A percentile compares a stretch with the other conserved stretches of the same genome.
Conservation (phyloP, 192 early-diverging fungal genomes). For the Thoreauomyces humboldtii region DNA sequence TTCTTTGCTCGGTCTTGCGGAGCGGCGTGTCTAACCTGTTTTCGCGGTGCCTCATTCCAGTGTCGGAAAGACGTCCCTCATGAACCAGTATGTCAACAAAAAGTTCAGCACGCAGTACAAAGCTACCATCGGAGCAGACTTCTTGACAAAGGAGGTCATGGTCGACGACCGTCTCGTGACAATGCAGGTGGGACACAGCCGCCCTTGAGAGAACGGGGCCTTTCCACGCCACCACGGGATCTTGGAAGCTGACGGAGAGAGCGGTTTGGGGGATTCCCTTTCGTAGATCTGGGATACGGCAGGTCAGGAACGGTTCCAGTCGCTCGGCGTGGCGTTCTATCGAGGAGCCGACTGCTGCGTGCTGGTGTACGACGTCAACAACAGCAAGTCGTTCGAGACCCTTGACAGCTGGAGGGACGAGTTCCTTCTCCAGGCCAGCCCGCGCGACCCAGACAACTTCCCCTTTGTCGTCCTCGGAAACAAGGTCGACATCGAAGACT, state of each 20-base stretch:
- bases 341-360: constrained; percentile 99
- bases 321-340: constrained; percentile 97
- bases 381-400: constrained; percentile 89
- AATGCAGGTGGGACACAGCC: constrained; percentile 69
- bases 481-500: constrained; percentile 97
- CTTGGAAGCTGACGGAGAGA: too few species aligned
- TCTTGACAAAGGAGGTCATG: constrained; percentile 95
- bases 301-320: constrained; percentile 98
- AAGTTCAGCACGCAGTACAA: constrained; percentile 98
- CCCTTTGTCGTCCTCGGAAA: constrained; percentile 99
- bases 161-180: constrained; percentile 92
- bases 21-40: too few species aligned
- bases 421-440: constrained; percentile 93
- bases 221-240: too few species aligned
- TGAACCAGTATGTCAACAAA: constrained; percentile 99
- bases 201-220: too few species aligned
- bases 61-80: constrained; percentile 86
- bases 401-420: constrained; percentile 98
- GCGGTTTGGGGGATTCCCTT: not conserved
- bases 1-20: not conserved
- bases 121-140: constrained; percentile 99
- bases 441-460: constrained; percentile 94
- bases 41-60: constrained; percentile 1
- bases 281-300: constrained; percentile 95
- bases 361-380: constrained; percentile 95